These are phyloP conservation scores for Fusarium sp. DNA, from an alignment of 2,329 filamentous ascomycete species.

Conservation along the genomic window DNA sequence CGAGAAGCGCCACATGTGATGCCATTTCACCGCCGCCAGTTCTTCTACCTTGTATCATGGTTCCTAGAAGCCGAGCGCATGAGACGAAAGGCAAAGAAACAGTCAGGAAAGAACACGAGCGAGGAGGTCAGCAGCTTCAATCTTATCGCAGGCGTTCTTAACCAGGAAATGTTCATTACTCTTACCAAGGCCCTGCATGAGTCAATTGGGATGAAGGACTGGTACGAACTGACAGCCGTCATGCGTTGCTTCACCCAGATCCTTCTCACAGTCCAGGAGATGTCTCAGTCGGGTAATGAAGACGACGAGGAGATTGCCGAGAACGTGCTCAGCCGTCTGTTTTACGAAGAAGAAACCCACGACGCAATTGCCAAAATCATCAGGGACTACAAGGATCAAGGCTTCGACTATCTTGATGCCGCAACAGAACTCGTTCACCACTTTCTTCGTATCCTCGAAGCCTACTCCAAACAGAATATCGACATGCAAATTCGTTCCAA, in stretches of 20 bases:
- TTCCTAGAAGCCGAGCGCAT: slow-evolving; percentile 88
- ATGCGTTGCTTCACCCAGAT: slow-evolving; percentile 98
- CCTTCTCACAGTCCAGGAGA: slow-evolving; percentile 89
- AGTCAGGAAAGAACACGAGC: slow-evolving; percentile 57
- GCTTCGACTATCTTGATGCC: slow-evolving; percentile 92
- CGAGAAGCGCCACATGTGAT: slow-evolving; percentile 86
- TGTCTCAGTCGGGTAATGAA: slow-evolving; percentile 84
- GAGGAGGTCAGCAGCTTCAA: slow-evolving; percentile 81
- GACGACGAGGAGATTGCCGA: slow-evolving; percentile 99
- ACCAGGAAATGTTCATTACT: slow-evolving; percentile 94
- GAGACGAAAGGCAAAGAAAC: slow-evolving; percentile 71
- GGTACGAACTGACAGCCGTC: slow-evolving; percentile 85
- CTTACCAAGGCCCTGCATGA: slow-evolving; percentile 85
- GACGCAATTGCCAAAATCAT: slow-evolving; percentile 85
- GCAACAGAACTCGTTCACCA: slow-evolving; percentile 91
- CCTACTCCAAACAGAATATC: slow-evolving; percentile 93
- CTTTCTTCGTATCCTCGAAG: slow-evolving; percentile 90
- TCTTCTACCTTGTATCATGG: slow-evolving; percentile 93
- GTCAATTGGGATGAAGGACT: slow-evolving; percentile 83
- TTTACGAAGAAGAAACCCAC: slow-evolving; percentile 96
- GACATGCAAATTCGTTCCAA: slow-evolving; percentile 93
- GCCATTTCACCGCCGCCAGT: slow-evolving; percentile 82
- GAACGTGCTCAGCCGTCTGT: slow-evolving; percentile 96
- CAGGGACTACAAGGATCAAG: slow-evolving; percentile 90
- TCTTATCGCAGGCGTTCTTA: slow-evolving; percentile 87